Evolutionary conservation across 192 early-diverging fungal species (phyloP), one percentile per base, ranked within the genome.

Genomic region (Coemansia furcata): DNA sequence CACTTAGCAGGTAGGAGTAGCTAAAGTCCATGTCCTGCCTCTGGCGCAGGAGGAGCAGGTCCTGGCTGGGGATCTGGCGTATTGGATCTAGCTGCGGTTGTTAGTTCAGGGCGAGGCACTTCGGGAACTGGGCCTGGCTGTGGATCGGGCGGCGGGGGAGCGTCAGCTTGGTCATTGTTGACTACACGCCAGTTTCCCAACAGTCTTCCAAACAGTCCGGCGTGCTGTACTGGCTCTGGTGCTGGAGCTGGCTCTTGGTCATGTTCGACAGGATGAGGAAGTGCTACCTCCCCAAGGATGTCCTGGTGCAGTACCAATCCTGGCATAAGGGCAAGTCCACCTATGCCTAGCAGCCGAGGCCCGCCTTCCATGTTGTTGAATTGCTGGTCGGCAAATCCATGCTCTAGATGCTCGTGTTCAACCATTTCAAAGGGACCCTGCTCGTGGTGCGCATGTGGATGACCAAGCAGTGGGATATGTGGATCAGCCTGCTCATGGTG

Each of bases 41-140:
- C 54, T 54, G 50, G 50, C 23, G 50, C 26, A 2, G 50, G 29
- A 30, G 50, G 50, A 54, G 50, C 50, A 9, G 50, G 50, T 14
- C 50, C 50, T 30, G 50, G 50, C 50, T 54, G 14, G 61, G 61
- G 3, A 23, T 40, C 36, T 44, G 38, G n/a, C 36, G 21, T 36
- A 39, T 60, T 32, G 19, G 11, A 9, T 35, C 36, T 14, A 21
- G 58, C 58, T 39, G 58, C 58, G 6, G 58, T 21, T 38, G 58
- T 23, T 8, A 36, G 58, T 2, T 19, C 17, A 8, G 36, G 33
- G 8, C 10, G 58, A 39, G 58, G 58, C n/a, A 17, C 15, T 57
- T 44, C 37, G 19, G 73, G 73, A 26, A 62, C 72, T 2, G 69
- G 78, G 3, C 78, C 78, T 33, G 78, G 78, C 68, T 75, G 72